phyloP scores from a whole-genome alignment of 2,329 filamentous ascomycete species.

The Exserohilum turcica region DNA sequence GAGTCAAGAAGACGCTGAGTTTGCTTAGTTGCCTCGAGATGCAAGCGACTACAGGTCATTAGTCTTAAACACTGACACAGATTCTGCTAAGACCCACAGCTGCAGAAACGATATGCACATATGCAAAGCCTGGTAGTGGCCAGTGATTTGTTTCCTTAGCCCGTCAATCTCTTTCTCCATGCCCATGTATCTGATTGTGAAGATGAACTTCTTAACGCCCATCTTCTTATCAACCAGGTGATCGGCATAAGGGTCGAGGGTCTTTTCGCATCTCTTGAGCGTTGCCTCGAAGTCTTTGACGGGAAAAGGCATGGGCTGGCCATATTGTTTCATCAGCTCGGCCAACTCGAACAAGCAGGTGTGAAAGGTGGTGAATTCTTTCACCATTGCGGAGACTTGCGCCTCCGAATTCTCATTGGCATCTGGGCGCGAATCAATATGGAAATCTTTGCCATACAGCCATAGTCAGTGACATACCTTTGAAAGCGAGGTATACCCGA shows the following conservation, averaged over 20 bases:
- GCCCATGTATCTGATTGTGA: constrained; percentile 41
- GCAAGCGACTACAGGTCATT: constrained; percentile 29
- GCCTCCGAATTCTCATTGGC: constrained; percentile 43
- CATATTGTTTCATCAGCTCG: constrained; percentile 41
- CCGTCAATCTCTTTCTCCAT: constrained; percentile 43
- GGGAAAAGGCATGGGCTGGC: constrained; percentile 38
- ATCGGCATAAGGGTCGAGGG: constrained; percentile 35
- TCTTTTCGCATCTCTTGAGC: constrained; percentile 36
- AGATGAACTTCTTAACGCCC: constrained; percentile 36
- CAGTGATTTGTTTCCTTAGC: constrained; percentile 34
- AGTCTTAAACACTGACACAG: neutral
- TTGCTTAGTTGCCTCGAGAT: constrained; percentile 35
- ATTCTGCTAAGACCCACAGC: constrained; percentile 21
- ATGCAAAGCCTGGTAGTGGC: constrained; percentile 39
- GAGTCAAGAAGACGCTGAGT: constrained; percentile 28
- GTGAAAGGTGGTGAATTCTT: constrained; percentile 39
- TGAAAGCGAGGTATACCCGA: constrained; percentile 42
- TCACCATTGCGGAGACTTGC: constrained; percentile 39
- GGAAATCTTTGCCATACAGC: neutral
- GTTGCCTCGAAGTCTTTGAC: constrained; percentile 39
- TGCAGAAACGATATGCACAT: constrained; percentile 42
- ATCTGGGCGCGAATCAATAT: constrained; percentile 29
- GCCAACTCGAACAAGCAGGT: constrained; percentile 35
- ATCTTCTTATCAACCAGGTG: constrained; percentile 41
- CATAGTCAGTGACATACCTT: constrained; percentile 25